Percentiles rank a stretch among this genome's conserved stretches.
phyloP scores from a whole-genome alignment of 495 filamentous ascomycete species.

The Apodospora peruviana region DNA sequence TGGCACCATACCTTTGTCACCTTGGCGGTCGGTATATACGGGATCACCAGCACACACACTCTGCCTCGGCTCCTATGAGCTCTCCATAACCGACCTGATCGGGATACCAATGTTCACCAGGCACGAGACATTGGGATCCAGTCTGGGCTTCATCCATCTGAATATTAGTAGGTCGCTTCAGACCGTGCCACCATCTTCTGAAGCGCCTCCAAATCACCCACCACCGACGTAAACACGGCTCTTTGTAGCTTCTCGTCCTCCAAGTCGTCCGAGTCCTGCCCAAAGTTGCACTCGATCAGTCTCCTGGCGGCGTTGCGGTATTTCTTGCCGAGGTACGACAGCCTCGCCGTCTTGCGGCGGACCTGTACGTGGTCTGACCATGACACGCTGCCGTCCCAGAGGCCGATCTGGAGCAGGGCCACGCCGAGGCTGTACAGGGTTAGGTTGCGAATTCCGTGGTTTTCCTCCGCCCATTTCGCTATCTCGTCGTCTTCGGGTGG shows the following conservation, averaged over 20 bases:
- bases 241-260: conserved; percentile 11
- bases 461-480: not conserved
- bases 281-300: conserved; percentile 14
- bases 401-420: conserved; percentile 20
- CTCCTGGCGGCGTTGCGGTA: conserved; percentile 7
- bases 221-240: conserved; percentile 1
- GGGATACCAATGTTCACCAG: no score
- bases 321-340: conserved; percentile 3
- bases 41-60: no score
- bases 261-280: conserved; percentile 11
- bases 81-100: no score
- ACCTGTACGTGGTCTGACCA: conserved; percentile 4
- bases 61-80: no score
- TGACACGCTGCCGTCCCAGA: conserved; percentile 13
- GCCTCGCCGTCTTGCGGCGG: conserved; percentile 2
- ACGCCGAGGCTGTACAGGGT: conserved; percentile 21
- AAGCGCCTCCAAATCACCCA: not conserved
- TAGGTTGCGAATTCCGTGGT: conserved; percentile 18
- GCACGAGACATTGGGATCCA: no score
- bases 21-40: no score
- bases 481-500: no score
- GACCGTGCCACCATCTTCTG: not conserved
- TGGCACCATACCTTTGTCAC: no score
- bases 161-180: no score
- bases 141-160: no score